Evolutionary conservation across 345 rosid species (phyloP).

Genomic region (Brassica rapa): DNA sequence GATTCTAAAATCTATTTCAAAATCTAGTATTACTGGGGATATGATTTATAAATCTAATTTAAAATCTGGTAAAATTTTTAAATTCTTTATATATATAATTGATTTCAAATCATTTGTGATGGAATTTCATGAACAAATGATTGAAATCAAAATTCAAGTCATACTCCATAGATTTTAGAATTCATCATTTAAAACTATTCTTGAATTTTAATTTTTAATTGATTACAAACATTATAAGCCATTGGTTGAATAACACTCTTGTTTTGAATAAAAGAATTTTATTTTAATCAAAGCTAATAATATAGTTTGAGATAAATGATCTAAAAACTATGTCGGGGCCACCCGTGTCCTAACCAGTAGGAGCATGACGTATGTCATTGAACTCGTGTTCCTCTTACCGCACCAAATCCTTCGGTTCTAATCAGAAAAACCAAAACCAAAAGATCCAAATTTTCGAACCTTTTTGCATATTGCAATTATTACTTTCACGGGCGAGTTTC

Average conservation of each 20-base stretch:
- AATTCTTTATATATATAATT: too few relatives aligned
- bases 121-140: too few relatives aligned
- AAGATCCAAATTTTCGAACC: slow-evolving; percentile 33
- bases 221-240: too few relatives aligned
- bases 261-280: slow-evolving; percentile 12
- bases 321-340: slow-evolving; percentile 13
- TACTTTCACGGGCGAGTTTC: slow-evolving; percentile 1
- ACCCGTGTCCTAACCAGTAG: not conserved
- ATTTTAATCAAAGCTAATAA: not conserved
- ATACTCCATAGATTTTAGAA: too few relatives aligned
- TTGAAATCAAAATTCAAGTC: too few relatives aligned
- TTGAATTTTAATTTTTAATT: too few relatives aligned
- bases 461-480: slow-evolving; percentile 16
- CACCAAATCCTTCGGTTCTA: slow-evolving; percentile 39
- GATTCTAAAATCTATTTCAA: too few relatives aligned
- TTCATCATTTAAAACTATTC: too few relatives aligned
- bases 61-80: too few relatives aligned
- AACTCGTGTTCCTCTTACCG: slow-evolving; percentile 24
- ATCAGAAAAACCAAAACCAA: slow-evolving; percentile 16
- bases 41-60: too few relatives aligned
- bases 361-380: slow-evolving; percentile 1
- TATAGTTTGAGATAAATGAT: slow-evolving; percentile 13
- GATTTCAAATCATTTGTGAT: too few relatives aligned
- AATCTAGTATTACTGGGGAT: too few relatives aligned
- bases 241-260: not conserved